Percentiles rank a stretch among this genome's conserved stretches.
Evolutionary conservation across 805 yeast species (phyloP).

Genomic region (Yarrowia hollandica): DNA sequence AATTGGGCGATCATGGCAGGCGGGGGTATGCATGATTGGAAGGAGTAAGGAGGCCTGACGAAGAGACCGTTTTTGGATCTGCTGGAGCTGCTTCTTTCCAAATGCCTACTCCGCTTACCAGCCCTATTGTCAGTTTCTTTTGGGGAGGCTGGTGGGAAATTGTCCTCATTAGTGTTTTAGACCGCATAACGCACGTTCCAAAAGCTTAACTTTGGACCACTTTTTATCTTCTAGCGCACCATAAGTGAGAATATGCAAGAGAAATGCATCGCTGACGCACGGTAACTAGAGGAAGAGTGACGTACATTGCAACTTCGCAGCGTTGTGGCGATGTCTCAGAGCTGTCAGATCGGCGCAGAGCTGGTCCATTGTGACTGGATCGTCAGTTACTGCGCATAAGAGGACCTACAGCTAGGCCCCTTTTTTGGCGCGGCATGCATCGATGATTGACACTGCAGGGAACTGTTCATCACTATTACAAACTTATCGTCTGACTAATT

Average conservation of each 20-base stretch:
- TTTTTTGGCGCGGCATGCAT: no score
- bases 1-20: neutral
- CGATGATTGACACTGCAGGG: no score
- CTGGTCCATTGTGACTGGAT: no score
- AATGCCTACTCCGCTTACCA: neutral
- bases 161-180: neutral
- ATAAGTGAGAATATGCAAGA: neutral
- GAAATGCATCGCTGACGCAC: neutral
- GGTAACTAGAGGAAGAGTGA: no score
- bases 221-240: conserved; percentile 1
- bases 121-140: neutral
- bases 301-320: neutral
- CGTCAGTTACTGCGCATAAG: no score
- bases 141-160: conserved; percentile 7
- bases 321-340: no score
- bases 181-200: neutral
- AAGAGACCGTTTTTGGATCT: neutral
- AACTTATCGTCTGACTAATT: no score
- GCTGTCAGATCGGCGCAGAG: neutral
- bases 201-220: neutral
- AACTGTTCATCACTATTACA: no score
- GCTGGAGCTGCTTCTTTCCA: no score
- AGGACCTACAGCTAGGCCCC: no score
- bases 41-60: neutral
- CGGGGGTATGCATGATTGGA: no score